phyloP scores from a whole-genome alignment of 768 basidiomycete genomes.

The Daedalea quercina region DNA sequence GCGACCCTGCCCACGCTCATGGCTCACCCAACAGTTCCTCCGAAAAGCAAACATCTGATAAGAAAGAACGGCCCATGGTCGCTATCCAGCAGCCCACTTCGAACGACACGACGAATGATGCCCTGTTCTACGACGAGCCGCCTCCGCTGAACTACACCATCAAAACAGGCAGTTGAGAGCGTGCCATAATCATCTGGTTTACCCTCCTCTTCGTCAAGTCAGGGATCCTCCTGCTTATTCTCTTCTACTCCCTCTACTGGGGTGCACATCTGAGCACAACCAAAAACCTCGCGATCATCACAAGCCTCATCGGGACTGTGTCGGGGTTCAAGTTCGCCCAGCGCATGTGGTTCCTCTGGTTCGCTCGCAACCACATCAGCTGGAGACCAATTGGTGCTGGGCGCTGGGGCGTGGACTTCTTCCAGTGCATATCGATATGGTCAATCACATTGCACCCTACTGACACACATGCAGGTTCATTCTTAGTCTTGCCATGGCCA shows the following conservation, averaged over 20 bases:
- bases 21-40: neutral
- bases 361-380: slow-evolving; percentile 16
- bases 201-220: slow-evolving; percentile 23
- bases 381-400: slow-evolving; percentile 23
- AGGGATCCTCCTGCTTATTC: slow-evolving; percentile 24
- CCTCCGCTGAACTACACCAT: slow-evolving; percentile 24
- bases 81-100: neutral
- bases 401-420: slow-evolving; percentile 22
- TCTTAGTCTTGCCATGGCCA: slow-evolving; percentile 17
- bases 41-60: neutral
- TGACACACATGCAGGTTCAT: slow-evolving; percentile 6
- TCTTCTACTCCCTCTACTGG: slow-evolving; percentile 24
- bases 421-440: slow-evolving; percentile 14
- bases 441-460: neutral
- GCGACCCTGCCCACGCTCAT: neutral
- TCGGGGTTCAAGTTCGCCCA: slow-evolving; percentile 23
- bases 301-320: slow-evolving; percentile 23
- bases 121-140: slow-evolving; percentile 4
- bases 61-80: neutral
- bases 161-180: slow-evolving; percentile 14
- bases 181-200: slow-evolving; percentile 21
- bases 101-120: neutral
- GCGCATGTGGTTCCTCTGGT: slow-evolving; percentile 20
- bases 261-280: slow-evolving; percentile 23
- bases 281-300: slow-evolving; percentile 27